These are phyloP conservation scores for Pythium brachiatum DNA, from an alignment of 352 stramenopile species.

Conservation along the genomic window DNA sequence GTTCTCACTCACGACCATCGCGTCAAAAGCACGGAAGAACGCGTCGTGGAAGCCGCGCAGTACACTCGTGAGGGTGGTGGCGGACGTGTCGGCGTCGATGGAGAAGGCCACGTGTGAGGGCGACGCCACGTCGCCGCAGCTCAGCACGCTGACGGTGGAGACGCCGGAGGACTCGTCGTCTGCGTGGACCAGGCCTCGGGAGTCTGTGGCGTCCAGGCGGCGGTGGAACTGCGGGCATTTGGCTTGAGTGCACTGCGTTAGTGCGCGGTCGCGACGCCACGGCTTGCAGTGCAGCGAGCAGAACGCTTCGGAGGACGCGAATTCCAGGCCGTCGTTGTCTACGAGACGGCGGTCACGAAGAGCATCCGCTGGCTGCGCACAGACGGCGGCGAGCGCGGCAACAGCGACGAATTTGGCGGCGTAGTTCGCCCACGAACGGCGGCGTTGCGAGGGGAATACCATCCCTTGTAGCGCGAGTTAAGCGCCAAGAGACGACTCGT, in stretches of 20 bases:
- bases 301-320: conserved; percentile 40
- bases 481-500: background rate
- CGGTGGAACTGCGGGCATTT: conserved; percentile 11
- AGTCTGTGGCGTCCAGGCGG: background rate
- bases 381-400: background rate
- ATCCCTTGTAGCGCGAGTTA: background rate
- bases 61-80: conserved; percentile 27
- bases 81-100: conserved; percentile 25
- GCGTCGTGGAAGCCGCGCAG: conserved; percentile 54
- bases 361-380: background rate
- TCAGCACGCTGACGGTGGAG: conserved; percentile 22
- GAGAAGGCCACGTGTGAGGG: conserved; percentile 43
- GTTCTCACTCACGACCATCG: conserved; percentile 55
- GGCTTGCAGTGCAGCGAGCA: conserved; percentile 59
- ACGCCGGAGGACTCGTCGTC: conserved; percentile 15
- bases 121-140: conserved; percentile 36
- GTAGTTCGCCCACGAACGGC: background rate
- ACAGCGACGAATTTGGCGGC: background rate
- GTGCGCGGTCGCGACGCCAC: conserved; percentile 7
- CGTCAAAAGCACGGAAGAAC: conserved; percentile 67
- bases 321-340: conserved; percentile 46
- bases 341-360: conserved; percentile 21
- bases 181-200: conserved; percentile 6
- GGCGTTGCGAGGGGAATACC: background rate
- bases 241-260: conserved; percentile 14